Evolutionary conservation across 2,329 filamentous ascomycete species (phyloP).

Genomic region (Massarina eburnea): DNA sequence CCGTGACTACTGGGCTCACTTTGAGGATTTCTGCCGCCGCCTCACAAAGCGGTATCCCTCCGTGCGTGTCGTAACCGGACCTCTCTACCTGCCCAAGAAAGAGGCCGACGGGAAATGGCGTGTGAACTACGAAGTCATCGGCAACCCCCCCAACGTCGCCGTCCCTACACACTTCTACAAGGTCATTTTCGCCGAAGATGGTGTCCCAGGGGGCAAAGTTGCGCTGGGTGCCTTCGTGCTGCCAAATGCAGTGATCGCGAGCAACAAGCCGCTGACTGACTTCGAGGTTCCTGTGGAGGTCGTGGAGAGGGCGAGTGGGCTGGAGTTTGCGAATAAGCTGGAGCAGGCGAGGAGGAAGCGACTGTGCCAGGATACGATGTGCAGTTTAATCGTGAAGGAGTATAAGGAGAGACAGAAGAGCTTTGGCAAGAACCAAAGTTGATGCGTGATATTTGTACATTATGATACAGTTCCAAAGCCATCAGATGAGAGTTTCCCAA

Average conservation of each 20-base stretch:
- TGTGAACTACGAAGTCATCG: conserved; percentile 93
- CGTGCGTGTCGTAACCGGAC: conserved; percentile 90
- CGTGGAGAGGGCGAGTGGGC: conserved; percentile 85
- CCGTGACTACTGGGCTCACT: conserved; percentile 98
- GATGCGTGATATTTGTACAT: conserved; percentile 16
- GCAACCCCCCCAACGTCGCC: conserved; percentile 86
- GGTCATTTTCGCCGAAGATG: conserved; percentile 94
- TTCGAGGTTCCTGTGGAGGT: conserved; percentile 95
- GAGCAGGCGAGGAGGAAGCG: conserved; percentile 71
- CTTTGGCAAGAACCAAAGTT: conserved; percentile 35
- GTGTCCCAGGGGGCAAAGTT: conserved; percentile 63
- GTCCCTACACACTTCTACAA: conserved; percentile 99
- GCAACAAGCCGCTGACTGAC: conserved; percentile 81
- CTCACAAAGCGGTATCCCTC: conserved; percentile 79
- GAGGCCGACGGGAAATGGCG: conserved; percentile 94
- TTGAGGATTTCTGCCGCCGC: conserved; percentile 93
- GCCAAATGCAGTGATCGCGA: conserved; percentile 86
- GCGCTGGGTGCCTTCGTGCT: conserved; percentile 92
- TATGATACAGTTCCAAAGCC: conserved; percentile 23
- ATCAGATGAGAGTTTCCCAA: neutral
- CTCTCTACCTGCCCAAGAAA: conserved; percentile 84
- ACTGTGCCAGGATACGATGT: conserved; percentile 84
- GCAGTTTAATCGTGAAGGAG: conserved; percentile 80
- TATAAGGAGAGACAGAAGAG: conserved; percentile 63
- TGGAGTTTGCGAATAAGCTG: conserved; percentile 86